These are phyloP conservation scores for Phytopythium mirpurense DNA, from an alignment of 352 stramenopile species.

Conservation along the genomic window DNA sequence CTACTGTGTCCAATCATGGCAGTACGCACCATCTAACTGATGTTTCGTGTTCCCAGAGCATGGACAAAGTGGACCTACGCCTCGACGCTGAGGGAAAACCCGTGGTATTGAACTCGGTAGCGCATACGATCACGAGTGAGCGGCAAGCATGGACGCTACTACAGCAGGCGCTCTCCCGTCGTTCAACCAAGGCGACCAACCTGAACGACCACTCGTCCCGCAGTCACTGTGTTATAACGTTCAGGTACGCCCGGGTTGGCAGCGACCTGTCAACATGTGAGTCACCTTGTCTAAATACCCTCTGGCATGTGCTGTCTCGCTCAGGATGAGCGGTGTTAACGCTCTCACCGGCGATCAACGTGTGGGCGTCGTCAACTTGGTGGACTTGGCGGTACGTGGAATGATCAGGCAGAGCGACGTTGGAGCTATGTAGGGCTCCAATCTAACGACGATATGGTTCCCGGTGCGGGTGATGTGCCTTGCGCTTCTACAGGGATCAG, in stretches of 20 bases:
- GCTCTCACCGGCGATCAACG: constrained; percentile 45
- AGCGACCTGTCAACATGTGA: too few species aligned
- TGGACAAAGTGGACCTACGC: constrained; percentile 67
- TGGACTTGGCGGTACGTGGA: constrained; percentile 69
- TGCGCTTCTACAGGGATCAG: constrained; percentile 45
- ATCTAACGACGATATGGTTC: neutral
- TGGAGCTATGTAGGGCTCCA: neutral
- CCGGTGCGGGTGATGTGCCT: neutral
- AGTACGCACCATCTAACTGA: neutral
- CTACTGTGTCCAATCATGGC: neutral
- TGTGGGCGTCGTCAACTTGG: constrained; percentile 68
- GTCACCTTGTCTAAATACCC: too few species aligned
- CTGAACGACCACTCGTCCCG: constrained; percentile 84
- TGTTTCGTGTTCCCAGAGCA: constrained; percentile 20
- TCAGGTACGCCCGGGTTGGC: constrained; percentile 37
- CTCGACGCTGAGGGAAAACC: constrained; percentile 65
- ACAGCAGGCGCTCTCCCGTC: constrained; percentile 45
- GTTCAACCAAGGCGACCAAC: constrained; percentile 79
- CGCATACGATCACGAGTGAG: constrained; percentile 48
- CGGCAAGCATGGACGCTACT: constrained; percentile 64
- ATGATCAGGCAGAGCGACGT: neutral
- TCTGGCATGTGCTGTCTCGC: neutral
- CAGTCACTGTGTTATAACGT: constrained; percentile 84
- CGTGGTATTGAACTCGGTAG: constrained; percentile 55
- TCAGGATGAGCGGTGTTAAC: constrained; percentile 61